Evolutionary conservation across 2,329 filamentous ascomycete species (phyloP), one percentile per base, ranked within the genome.

Genomic region (Exophiala sideris): DNA sequence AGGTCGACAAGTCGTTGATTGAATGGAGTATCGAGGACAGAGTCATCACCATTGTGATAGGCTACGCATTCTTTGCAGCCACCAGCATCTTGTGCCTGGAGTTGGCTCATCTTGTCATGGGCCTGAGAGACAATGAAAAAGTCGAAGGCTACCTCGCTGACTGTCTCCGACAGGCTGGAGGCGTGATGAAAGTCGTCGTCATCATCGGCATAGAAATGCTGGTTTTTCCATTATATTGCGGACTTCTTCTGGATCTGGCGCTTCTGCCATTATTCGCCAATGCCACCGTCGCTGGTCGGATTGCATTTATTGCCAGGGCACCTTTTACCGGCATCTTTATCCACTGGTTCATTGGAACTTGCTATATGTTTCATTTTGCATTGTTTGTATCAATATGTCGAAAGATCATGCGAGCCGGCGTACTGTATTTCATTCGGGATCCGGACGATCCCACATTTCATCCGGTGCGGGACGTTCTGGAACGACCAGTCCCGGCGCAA

Each of bases 161-260:
- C 59, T 80, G 86, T 1, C 78, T 99, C 18, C 86, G 91, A 59
- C 95, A 99, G 77, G 94, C 94, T 45, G 95, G 94, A 39, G 94
- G 95, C 11, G 92, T 99, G 8, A 85, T 96, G 78, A 99, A 99
- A 71, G 94, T 99, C 18, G 95, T 99, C 47, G 76, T 97, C 57
- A 97, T 99, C 65, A 99, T 99, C 62, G 94, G 91, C 61, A 99
- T 99, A 64, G 94, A 99, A 74, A 99, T 99, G 94, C 85, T 99
- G 34, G 85, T 91, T 5, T 99, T 99, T 67, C 94, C 94, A 0
- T 78, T 99, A 1, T 99, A 99, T 70, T 99, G 94, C 66, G 94
- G 94, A 4, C 78, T 96, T 34, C 80, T 99, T 1, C 83, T 99
- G 33, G 94, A 99, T 68, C 73, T 89, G 42, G 94, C 94, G 4